Conservation (phyloP, 495 filamentous ascomycete genomes). For the Xylaria grammica region DNA sequence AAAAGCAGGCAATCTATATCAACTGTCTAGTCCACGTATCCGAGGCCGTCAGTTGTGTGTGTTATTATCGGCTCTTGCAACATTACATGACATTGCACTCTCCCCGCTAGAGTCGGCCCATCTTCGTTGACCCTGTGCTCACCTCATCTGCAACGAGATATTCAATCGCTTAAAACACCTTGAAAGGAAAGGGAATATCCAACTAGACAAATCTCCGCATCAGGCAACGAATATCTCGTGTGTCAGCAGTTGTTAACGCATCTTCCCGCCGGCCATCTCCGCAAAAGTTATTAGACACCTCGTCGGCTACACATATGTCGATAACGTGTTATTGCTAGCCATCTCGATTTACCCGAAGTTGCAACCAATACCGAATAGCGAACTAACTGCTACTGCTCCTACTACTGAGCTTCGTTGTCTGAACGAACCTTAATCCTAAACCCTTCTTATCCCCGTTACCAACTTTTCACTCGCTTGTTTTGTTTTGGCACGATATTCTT, state of each 20-base stretch:
- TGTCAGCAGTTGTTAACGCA: neutral
- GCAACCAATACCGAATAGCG: conserved; percentile 26
- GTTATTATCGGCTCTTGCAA: conserved; percentile 7
- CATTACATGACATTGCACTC: conserved; percentile 33
- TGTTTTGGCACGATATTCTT: conserved; percentile 38
- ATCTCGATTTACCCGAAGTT: conserved; percentile 25
- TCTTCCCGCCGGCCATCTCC: neutral
- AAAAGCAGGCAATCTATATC: neutral
- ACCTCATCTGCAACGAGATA: conserved; percentile 38
- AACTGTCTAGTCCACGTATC: neutral
- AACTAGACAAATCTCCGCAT: conserved; percentile 27
- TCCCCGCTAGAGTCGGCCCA: conserved; percentile 26
- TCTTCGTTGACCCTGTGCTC: conserved; percentile 33
- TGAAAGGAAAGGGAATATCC: conserved; percentile 37
- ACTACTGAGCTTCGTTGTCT: conserved; percentile 25
- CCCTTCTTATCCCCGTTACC: conserved; percentile 32
- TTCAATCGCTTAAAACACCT: conserved; percentile 45
- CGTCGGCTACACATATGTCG: conserved; percentile 29
- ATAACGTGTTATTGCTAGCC: conserved; percentile 27
- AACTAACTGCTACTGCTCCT: neutral
- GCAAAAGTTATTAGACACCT: conserved; percentile 11
- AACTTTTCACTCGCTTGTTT: conserved; percentile 47
- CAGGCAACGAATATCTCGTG: conserved; percentile 11
- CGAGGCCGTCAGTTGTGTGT: conserved; percentile 23
- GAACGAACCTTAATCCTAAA: conserved; percentile 31